A percentile compares a stretch with the other conserved stretches of the same genome.
phyloP scores from a whole-genome alignment of 2,329 filamentous ascomycete genomes.

The Alternaria gansuensis region DNA sequence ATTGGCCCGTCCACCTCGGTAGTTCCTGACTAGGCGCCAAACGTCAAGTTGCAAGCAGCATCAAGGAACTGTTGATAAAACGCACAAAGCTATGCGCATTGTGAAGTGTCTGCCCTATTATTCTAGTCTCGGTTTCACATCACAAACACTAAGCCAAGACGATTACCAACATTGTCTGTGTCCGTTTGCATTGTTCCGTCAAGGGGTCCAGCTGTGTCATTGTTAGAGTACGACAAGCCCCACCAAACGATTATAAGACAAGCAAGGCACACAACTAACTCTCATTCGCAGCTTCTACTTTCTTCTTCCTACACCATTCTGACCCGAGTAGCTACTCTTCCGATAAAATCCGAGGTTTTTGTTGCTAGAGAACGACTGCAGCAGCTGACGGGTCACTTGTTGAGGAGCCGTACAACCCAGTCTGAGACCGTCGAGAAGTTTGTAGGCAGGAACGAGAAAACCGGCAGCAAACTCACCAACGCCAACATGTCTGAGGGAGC shows the following conservation, averaged over 20 bases:
- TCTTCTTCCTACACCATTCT: slow-evolving; percentile 17
- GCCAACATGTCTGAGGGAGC: slow-evolving; percentile 6
- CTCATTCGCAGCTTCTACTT: slow-evolving; percentile 18
- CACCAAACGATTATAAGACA: slow-evolving; percentile 16
- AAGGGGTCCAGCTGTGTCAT: slow-evolving; percentile 15
- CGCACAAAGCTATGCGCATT: slow-evolving; percentile 8
- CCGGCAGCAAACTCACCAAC: neutral
- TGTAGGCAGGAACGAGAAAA: slow-evolving; percentile 9
- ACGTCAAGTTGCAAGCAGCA: neutral
- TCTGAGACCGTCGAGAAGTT: slow-evolving; percentile 4
- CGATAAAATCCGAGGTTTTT: slow-evolving; percentile 7
- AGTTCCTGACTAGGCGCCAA: neutral
- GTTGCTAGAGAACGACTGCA: slow-evolving; percentile 14
- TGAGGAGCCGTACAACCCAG: slow-evolving; percentile 15
- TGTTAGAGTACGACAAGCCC: slow-evolving; percentile 23
- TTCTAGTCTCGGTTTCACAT: neutral
- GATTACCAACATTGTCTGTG: slow-evolving; percentile 3
- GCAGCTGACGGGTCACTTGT: slow-evolving; percentile 17
- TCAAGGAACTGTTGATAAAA: slow-evolving; percentile 15
- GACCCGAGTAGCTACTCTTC: slow-evolving; percentile 23
- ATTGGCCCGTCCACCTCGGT: too few species aligned
- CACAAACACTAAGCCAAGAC: slow-evolving; percentile 1
- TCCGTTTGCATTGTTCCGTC: slow-evolving; percentile 18
- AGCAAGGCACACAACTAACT: slow-evolving; percentile 14
- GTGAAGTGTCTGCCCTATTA: slow-evolving; percentile 2